Evolutionary conservation across 2,329 filamentous ascomycete species (phyloP).

Genomic region (Mariannaea elegans): DNA sequence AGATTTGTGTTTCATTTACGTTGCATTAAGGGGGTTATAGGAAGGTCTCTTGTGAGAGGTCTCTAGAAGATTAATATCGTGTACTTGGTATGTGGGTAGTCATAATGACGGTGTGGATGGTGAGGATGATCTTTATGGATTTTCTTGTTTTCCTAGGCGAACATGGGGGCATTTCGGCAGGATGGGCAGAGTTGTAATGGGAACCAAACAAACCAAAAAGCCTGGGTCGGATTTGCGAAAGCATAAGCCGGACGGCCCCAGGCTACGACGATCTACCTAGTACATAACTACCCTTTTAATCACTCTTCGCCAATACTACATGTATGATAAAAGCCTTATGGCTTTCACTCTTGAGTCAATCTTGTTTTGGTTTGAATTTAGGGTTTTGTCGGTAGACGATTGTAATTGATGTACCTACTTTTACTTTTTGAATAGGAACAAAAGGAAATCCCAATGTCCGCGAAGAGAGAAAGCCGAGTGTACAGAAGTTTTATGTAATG

Average conservation of each 20-base stretch:
- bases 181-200: constrained; percentile 41
- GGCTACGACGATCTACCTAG: constrained; percentile 43
- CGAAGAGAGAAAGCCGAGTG: too few relatives aligned
- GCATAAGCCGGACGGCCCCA: constrained; percentile 26
- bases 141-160: constrained; percentile 41
- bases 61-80: constrained; percentile 34
- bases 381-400: constrained; percentile 27
- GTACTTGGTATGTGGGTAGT: constrained; percentile 36
- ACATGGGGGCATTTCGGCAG: constrained; percentile 40
- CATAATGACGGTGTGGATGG: constrained; percentile 44
- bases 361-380: constrained; percentile 14
- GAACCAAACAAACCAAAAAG: constrained; percentile 33
- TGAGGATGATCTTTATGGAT: constrained; percentile 39
- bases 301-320: constrained; percentile 38
- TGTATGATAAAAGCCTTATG: constrained; percentile 40
- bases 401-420: constrained; percentile 28
- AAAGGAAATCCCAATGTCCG: neutral
- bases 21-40: constrained; percentile 29
- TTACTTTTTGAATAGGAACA: neutral
- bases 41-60: constrained; percentile 23
- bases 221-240: constrained; percentile 34
- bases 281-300: constrained; percentile 45
- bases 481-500: too few relatives aligned
- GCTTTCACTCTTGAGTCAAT: constrained; percentile 20
- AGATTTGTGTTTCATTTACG: constrained; percentile 33